A percentile compares a stretch with the other conserved stretches of the same genome.
Conservation (phyloP, 441 rosid species). For the Pelargonium citronellum region DNA sequence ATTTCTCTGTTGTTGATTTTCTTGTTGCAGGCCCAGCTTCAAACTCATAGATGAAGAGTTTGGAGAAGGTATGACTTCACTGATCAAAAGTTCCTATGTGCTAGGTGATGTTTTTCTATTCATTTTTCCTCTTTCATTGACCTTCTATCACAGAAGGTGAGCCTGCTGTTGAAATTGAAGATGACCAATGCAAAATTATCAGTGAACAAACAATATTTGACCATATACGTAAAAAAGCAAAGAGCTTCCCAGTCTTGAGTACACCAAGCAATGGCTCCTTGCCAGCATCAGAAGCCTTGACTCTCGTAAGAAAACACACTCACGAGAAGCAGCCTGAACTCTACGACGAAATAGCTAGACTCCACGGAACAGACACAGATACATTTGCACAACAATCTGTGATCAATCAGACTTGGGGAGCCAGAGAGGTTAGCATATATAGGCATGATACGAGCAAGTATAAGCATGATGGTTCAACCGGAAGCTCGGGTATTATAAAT, state of each 20-base stretch:
- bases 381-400: constrained; percentile 28
- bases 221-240: constrained; percentile 79
- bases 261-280: constrained; percentile 32
- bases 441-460: constrained; percentile 10
- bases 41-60: constrained; percentile 77
- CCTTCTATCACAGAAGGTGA: constrained; percentile 33
- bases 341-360: constrained; percentile 23
- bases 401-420: constrained; percentile 23
- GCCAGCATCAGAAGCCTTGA: constrained; percentile 33
- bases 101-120: constrained; percentile 5
- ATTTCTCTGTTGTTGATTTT: constrained; percentile 14
- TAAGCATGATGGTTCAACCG: constrained; percentile 18
- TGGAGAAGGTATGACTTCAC: constrained; percentile 48
- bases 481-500: constrained; percentile 25
- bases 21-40: constrained; percentile 76
- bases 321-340: constrained; percentile 34
- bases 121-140: constrained; percentile 14
- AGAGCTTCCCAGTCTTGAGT: constrained; percentile 48
- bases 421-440: constrained; percentile 20
- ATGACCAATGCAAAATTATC: constrained; percentile 45
- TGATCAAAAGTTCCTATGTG: background rate
- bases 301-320: constrained; percentile 43
- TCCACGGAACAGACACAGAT: constrained; percentile 23
- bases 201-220: constrained; percentile 62
- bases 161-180: constrained; percentile 32